A percentile compares a stretch with the other conserved stretches of the same genome.
These are phyloP conservation scores for Calonectria pseudoturangicola DNA, from an alignment of 2,329 filamentous ascomycete genomes.

Conservation along the genomic window DNA sequence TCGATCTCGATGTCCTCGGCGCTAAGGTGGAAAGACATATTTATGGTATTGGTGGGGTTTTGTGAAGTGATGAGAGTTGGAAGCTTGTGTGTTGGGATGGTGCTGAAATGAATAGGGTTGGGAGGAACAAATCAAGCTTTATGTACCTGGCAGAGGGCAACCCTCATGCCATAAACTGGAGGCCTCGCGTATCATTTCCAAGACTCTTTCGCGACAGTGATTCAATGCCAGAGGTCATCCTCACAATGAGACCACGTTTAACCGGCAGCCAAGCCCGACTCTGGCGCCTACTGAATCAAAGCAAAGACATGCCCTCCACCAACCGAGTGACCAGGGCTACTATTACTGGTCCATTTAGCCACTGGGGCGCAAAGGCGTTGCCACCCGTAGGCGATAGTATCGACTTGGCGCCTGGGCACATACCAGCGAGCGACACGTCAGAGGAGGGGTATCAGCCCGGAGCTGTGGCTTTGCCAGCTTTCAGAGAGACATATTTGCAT, in stretches of 20 bases:
- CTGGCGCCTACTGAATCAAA: constrained; percentile 13
- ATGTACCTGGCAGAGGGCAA: background rate
- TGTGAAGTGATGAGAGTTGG: background rate
- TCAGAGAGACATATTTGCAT: background rate
- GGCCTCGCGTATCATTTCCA: background rate
- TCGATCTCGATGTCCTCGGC: constrained; percentile 67
- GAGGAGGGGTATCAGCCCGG: constrained; percentile 14
- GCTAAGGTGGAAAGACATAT: constrained; percentile 65
- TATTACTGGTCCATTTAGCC: background rate
- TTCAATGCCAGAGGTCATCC: background rate
- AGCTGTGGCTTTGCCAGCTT: background rate
- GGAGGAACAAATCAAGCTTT: background rate
- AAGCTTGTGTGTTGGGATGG: background rate
- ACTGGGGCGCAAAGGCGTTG: background rate
- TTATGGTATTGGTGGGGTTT: background rate
- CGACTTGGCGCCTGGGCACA: constrained; percentile 24
- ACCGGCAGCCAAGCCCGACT: constrained; percentile 21
- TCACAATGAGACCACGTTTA: background rate
- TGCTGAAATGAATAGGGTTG: background rate
- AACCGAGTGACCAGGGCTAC: background rate
- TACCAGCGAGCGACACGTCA: constrained; percentile 25
- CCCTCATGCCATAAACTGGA: background rate
- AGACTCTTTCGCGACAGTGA: background rate
- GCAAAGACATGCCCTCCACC: constrained; percentile 3
- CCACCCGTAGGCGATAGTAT: background rate